Evolutionary conservation across 345 rosid species (phyloP).

Genomic region (Citrus medica): DNA sequence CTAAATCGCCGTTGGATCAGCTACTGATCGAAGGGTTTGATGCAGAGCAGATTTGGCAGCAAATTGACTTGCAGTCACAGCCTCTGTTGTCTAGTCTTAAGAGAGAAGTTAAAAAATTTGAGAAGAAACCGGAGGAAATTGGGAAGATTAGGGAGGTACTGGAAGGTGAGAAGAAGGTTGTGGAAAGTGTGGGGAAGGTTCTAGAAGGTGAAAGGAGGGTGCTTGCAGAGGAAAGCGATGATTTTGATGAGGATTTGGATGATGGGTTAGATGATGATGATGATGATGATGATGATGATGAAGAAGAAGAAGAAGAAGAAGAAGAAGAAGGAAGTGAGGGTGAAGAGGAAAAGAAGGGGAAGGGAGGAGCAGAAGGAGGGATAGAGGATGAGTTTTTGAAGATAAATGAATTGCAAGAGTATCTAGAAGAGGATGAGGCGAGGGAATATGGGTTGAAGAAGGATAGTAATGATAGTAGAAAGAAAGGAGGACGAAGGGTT

Average conservation of each 20-base stretch:
- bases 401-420: conserved; percentile 68
- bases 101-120: conserved; percentile 51
- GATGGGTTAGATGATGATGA: conserved; percentile 26
- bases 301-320: conserved; percentile 15
- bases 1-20: conserved; percentile 68
- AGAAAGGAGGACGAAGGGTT: conserved; percentile 23
- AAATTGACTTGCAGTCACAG: conserved; percentile 74
- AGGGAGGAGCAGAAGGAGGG: conserved; percentile 31
- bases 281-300: conserved; percentile 12
- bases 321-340: conserved; percentile 31
- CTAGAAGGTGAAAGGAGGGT: conserved; percentile 14
- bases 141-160: conserved; percentile 24
- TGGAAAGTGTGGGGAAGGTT: too few species aligned
- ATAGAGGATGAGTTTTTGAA: conserved; percentile 84
- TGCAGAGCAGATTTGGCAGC: conserved; percentile 97
- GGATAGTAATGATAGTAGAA: conserved; percentile 6
- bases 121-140: conserved; percentile 58
- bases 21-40: conserved; percentile 77
- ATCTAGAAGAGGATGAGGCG: conserved; percentile 73
- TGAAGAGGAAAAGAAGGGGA: conserved; percentile 23
- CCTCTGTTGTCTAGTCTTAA: conserved; percentile 51
- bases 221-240: conserved; percentile 38
- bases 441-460: conserved; percentile 62
- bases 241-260: conserved; percentile 27
- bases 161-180: conserved; percentile 16